Percentiles rank a stretch among this genome's conserved stretches.
phyloP scores from a whole-genome alignment of 1,139 yeast genomes.

The Insectozyma bohioensis region DNA sequence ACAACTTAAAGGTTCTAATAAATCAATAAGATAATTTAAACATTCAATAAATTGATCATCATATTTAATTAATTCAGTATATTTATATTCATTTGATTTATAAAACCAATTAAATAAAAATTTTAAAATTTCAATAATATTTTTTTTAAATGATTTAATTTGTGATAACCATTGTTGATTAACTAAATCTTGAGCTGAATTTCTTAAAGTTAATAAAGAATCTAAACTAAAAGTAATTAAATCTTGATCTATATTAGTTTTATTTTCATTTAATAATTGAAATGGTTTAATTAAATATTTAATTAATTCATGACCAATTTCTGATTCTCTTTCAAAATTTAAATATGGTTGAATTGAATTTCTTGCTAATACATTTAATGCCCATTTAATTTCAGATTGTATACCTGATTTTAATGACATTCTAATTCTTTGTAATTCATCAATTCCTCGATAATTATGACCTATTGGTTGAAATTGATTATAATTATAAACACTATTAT shows the following conservation, averaged over 20 bases:
- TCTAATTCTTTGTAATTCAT: slow-evolving; percentile 55
- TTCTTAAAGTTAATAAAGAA: slow-evolving; percentile 70
- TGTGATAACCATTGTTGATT: slow-evolving; percentile 80
- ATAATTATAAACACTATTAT: slow-evolving; percentile 12
- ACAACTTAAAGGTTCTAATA: slow-evolving; percentile 81
- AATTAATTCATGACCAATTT: slow-evolving; percentile 51
- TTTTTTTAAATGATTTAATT: slow-evolving; percentile 47
- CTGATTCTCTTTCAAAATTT: slow-evolving; percentile 48
- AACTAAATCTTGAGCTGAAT: slow-evolving; percentile 76
- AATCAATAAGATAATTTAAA: slow-evolving; percentile 69
- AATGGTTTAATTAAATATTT: slow-evolving; percentile 38
- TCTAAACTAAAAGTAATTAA: slow-evolving; percentile 51
- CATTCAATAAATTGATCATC: slow-evolving; percentile 56
- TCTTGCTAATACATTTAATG: slow-evolving; percentile 58
- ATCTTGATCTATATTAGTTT: slow-evolving; percentile 20
- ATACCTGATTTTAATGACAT: slow-evolving; percentile 66
- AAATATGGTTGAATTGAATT: slow-evolving; percentile 54
- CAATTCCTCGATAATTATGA: slow-evolving; percentile 53
- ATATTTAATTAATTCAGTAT: slow-evolving; percentile 22
- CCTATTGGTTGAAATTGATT: slow-evolving; percentile 30
- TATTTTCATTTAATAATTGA: slow-evolving; percentile 26
- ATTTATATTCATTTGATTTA: slow-evolving; percentile 16
- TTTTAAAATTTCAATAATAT: slow-evolving; percentile 45
- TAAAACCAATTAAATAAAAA: slow-evolving; percentile 46
- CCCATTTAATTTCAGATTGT: slow-evolving; percentile 64